Percentiles rank a stretch among this genome's conserved stretches.
phyloP scores from a whole-genome alignment of 2,329 filamentous ascomycete genomes.

The Fusarium sterilihyphosum region DNA sequence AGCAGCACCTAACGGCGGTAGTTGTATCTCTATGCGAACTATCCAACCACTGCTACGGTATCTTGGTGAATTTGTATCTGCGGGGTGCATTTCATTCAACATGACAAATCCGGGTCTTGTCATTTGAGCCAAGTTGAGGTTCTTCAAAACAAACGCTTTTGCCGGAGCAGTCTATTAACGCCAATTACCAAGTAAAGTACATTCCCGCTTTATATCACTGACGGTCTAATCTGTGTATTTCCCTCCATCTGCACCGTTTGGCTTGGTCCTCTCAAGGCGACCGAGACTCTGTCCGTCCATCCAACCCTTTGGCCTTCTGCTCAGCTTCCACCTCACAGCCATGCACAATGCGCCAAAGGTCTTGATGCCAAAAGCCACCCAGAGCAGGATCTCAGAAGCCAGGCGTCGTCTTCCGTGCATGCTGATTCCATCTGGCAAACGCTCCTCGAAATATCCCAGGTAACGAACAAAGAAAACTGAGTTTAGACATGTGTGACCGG shows the following conservation, averaged over 20 bases:
- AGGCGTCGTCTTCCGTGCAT: constrained; percentile 33
- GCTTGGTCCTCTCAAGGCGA: constrained; percentile 23
- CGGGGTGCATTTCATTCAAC: constrained; percentile 10
- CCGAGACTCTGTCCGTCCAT: constrained; percentile 34
- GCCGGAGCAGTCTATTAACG: not conserved
- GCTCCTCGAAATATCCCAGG: constrained; percentile 30
- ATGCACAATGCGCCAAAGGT: constrained; percentile 35
- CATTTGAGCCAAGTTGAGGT: constrained; percentile 2
- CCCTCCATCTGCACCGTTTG: constrained; percentile 4
- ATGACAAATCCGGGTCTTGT: constrained; percentile 22
- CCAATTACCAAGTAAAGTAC: not conserved
- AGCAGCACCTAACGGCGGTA: not conserved
- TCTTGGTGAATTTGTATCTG: constrained; percentile 17
- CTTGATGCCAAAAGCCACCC: constrained; percentile 34
- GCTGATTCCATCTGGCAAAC: constrained; percentile 39
- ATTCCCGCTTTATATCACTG: not conserved
- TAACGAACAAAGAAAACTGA: constrained; percentile 31
- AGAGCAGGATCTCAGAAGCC: constrained; percentile 29
- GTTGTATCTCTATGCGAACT: not conserved
- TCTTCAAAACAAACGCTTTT: not conserved
- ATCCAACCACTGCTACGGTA: constrained; percentile 4
- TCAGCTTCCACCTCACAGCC: constrained; percentile 36
- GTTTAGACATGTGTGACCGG: constrained; percentile 28
- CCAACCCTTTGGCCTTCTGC: constrained; percentile 40
- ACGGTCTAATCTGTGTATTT: constrained; percentile 33